Evolutionary conservation across 768 basidiomycete genomes (phyloP), one percentile per base, ranked within the genome.

Genomic region (Agaricus subrufescens): DNA sequence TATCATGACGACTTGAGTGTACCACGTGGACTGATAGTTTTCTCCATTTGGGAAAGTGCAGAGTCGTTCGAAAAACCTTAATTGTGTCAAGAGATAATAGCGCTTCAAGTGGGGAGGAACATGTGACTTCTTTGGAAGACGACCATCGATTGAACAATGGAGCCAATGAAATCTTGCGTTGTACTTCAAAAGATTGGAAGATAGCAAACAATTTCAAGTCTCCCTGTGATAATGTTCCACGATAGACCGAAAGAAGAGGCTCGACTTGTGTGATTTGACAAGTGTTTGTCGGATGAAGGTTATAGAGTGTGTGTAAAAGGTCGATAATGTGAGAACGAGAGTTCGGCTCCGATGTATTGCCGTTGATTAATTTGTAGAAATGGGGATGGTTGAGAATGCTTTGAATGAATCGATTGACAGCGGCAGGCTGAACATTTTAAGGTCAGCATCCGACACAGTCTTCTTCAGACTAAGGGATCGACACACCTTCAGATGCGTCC

Each of bases 231-330:
- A 89, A 66, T 0, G 89, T 89, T 1, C 89, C 95, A 8, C 79
- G 71, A 66, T 98, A 98, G 1, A 94, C 71, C 19, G 71, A 73
- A 44, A 89, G 69, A 37, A 98, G 75, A 1, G 91, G 91, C 46
- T 90, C 85, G 44, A 95, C 71, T 60, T 95, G 91, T 3, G 82
- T 87, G 9, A 86, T 78, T 66, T 96, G 95, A 63, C 91, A 95
- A 2, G 93, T 88, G 62, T 92, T 92, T 11, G 76, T 69, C 0
- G 94, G 91, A 63, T 94, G 86, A 12, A 86, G 76, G 54, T 79
- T 68, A 74, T 95, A 97, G 1, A 96, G 75, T 3, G 72, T 69
- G 45, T 83, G 75, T 3, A 95, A 69, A 1, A 91, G 68, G n/a
- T 70, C 61, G 38, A 86, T 27, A 45, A 73, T 29, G 89, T 65